These are phyloP conservation scores for Raffaelea albimanens DNA, from an alignment of 2,329 filamentous ascomycete species.

Conservation along the genomic window DNA sequence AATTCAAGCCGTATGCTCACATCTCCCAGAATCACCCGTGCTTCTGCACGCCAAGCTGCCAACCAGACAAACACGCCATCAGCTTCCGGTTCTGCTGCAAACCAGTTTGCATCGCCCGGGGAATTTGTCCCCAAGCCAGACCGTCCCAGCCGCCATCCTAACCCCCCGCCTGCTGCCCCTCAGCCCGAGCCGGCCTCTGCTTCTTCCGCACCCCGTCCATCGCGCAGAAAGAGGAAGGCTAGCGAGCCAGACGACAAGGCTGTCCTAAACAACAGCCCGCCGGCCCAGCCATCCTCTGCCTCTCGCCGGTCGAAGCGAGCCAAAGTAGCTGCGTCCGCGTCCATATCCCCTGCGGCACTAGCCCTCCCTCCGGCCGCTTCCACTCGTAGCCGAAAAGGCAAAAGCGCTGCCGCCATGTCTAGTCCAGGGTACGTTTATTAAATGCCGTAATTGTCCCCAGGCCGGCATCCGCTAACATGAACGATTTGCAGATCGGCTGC, in stretches of 20 bases:
- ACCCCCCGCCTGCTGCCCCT: slow-evolving; percentile 24
- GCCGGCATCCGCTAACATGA: too few species aligned
- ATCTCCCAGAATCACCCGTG: slow-evolving; percentile 82
- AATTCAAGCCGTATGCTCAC: too few species aligned
- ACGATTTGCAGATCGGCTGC: slow-evolving; percentile 15
- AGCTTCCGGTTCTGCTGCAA: slow-evolving; percentile 9
- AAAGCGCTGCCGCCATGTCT: slow-evolving; percentile 59
- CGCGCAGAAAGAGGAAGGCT: slow-evolving; percentile 69
- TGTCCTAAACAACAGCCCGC: background rate
- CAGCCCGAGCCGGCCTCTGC: background rate
- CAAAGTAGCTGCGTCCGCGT: slow-evolving; percentile 36
- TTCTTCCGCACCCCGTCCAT: slow-evolving; percentile 8
- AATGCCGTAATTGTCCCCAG: too few species aligned
- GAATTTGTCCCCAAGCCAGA: too few species aligned
- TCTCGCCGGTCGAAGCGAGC: slow-evolving; percentile 61
- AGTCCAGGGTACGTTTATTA: slow-evolving; percentile 48
- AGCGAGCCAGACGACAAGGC: slow-evolving; percentile 33
- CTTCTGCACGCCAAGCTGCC: slow-evolving; percentile 83
- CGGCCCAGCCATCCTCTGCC: slow-evolving; percentile 21
- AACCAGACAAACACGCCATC: slow-evolving; percentile 42
- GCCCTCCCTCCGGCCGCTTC: slow-evolving; percentile 26
- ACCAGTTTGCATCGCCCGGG: too few species aligned
- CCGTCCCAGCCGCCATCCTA: too few species aligned
- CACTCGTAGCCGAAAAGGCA: slow-evolving; percentile 49
- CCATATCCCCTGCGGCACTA: slow-evolving; percentile 20